Evolutionary conservation across 2,329 filamentous ascomycete genomes (phyloP).

Genomic region (Aureobasidium sp.): DNA sequence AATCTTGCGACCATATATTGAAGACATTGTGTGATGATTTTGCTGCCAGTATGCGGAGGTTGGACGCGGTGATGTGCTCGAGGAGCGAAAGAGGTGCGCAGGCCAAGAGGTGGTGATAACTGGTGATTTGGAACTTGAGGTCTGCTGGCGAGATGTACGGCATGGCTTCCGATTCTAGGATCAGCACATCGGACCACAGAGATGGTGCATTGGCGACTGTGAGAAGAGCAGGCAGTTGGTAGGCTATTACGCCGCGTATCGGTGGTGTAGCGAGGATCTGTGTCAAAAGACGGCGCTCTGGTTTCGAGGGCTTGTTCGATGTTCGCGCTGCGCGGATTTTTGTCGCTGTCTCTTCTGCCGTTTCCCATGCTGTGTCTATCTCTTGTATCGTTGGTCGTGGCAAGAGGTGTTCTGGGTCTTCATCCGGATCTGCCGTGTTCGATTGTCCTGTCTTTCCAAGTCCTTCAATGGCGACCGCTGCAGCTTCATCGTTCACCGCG

Average conservation of each 20-base stretch:
- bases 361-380: conserved; percentile 17
- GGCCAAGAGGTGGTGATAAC: conserved; percentile 38
- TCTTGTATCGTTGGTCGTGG: conserved; percentile 16
- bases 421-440: background rate
- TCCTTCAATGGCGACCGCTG: conserved; percentile 23
- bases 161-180: conserved; percentile 34
- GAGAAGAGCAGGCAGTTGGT: conserved; percentile 36
- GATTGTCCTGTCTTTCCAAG: conserved; percentile 5
- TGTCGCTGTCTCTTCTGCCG: conserved; percentile 11
- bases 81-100: conserved; percentile 34
- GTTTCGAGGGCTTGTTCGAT: conserved; percentile 13
- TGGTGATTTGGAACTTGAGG: conserved; percentile 33
- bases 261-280: conserved; percentile 11
- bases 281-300: conserved; percentile 16
- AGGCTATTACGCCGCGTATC: conserved; percentile 33
- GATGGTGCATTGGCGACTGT: conserved; percentile 26
- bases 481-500: conserved; percentile 15
- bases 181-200: conserved; percentile 29
- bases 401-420: background rate
- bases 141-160: conserved; percentile 37
- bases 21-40: conserved; percentile 43
- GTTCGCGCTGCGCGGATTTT: conserved; percentile 1
- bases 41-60: conserved; percentile 30
- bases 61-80: conserved; percentile 28
- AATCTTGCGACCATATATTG: conserved; percentile 37